Evolutionary conservation across 192 early-diverging fungal genomes (phyloP).

Genomic region (Entrophospora sp.): DNA sequence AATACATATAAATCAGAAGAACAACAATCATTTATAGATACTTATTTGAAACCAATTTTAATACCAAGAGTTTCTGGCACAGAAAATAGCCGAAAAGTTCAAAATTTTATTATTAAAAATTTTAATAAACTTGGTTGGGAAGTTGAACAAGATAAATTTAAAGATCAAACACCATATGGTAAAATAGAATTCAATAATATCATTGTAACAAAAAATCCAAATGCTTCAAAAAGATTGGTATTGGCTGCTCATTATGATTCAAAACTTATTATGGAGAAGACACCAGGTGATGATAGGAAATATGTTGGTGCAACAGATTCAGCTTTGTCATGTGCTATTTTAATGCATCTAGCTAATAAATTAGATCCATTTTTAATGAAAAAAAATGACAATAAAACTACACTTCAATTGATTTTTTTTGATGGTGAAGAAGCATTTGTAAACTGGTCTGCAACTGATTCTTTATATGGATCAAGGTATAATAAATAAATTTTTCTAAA

Average conservation of each 20-base stretch:
- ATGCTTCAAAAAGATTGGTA: slow-evolving; percentile 61
- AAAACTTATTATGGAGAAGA: slow-evolving; percentile 64
- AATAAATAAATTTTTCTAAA: background rate
- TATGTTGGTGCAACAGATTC: slow-evolving; percentile 91
- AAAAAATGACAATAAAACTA: slow-evolving; percentile 42
- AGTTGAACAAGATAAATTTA: slow-evolving; percentile 75
- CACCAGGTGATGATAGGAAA: slow-evolving; percentile 28
- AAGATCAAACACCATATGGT: slow-evolving; percentile 68
- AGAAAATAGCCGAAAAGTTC: slow-evolving; percentile 56
- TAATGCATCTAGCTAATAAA: slow-evolving; percentile 72
- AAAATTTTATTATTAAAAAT: slow-evolving; percentile 56
- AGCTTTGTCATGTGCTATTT: slow-evolving; percentile 81
- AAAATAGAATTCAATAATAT: slow-evolving; percentile 72
- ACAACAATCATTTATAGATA: no score
- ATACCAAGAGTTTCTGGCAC: slow-evolving; percentile 76
- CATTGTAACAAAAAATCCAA: slow-evolving; percentile 80
- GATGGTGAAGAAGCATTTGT: slow-evolving; percentile 92
- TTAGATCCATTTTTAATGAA: slow-evolving; percentile 59
- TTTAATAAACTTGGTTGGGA: slow-evolving; percentile 65
- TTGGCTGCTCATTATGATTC: slow-evolving; percentile 93
- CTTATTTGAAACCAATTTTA: slow-evolving; percentile 48
- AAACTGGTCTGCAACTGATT: slow-evolving; percentile 70
- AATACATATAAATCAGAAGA: no score
- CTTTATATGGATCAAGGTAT: slow-evolving; percentile 77
- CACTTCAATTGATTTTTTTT: slow-evolving; percentile 91